phyloP scores from a whole-genome alignment of 2,329 filamentous ascomycete genomes.

The Talaromyces verruculosus region DNA sequence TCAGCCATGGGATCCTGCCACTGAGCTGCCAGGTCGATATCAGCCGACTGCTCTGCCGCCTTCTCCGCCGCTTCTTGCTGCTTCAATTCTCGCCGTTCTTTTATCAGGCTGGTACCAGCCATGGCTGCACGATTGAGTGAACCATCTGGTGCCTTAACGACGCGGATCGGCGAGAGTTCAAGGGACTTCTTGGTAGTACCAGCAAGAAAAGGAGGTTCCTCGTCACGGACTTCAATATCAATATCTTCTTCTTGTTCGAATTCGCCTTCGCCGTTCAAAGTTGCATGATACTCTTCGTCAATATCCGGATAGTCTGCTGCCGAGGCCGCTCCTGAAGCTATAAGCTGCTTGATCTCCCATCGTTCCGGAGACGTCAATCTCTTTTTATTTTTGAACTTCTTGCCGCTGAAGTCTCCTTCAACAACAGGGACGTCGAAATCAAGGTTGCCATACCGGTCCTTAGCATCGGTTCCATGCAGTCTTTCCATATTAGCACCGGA shows the following conservation, averaged over 20 bases:
- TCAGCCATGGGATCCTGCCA: constrained; percentile 97
- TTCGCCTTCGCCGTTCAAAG: constrained; percentile 78
- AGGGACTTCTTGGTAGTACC: constrained; percentile 96
- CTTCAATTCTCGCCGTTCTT: constrained; percentile 83
- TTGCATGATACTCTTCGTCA: constrained; percentile 89
- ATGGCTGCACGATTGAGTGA: constrained; percentile 96
- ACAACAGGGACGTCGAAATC: constrained; percentile 61
- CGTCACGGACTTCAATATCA: constrained; percentile 93
- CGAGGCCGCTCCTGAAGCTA: constrained; percentile 90
- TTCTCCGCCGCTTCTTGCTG: constrained; percentile 84
- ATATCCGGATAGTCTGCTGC: constrained; percentile 92
- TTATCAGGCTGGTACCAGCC: constrained; percentile 83
- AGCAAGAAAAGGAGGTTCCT: constrained; percentile 92
- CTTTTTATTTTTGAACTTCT: constrained; percentile 70
- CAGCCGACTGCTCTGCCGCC: constrained; percentile 68
- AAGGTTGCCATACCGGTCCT: constrained; percentile 58
- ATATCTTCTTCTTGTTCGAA: constrained; percentile 95
- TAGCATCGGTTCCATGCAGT: constrained; percentile 55
- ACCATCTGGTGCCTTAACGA: constrained; percentile 97
- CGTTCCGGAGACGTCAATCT: constrained; percentile 93
- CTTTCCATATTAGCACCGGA: constrained; percentile 89
- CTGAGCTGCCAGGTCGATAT: constrained; percentile 64
- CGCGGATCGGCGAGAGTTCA: constrained; percentile 90
- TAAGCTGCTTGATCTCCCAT: constrained; percentile 96
- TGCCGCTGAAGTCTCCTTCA: constrained; percentile 60